Evolutionary conservation across 2,329 filamentous ascomycete species (phyloP), one percentile per base, ranked within the genome.

Genomic region (Corynespora cassiicola): DNA sequence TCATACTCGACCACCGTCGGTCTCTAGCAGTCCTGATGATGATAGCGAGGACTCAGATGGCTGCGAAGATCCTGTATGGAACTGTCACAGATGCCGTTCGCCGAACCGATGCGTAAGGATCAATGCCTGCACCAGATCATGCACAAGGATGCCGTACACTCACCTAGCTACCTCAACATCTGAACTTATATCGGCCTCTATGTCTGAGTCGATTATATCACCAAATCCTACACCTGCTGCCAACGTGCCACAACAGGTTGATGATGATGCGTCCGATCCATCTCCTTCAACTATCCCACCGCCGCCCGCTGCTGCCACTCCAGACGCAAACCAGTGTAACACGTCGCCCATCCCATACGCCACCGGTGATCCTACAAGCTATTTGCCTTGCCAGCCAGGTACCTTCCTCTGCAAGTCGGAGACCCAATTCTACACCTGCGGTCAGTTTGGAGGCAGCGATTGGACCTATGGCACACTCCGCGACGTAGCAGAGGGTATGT

Each of bases 361-460:
- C n/a, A 54, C 56, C 14, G 52, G 50, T 29, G 52, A 68, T 34
- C 47, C 58, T 12, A 36, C 23, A 12, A 36, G 40, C 32, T 68
- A 64, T 39, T 56, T 67, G 2, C 66, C 67, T 21, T 73, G 69
- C 47, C 55, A 60, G 2, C 68, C 67, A 1, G 67, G 65, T 14
- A 61, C 64, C n/a, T 69, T 68, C 56, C 59, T 72, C 44, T 72
- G 70, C 64, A 61, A 59, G 18, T 62, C 55, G 3, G 18, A 36
- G 12, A 61, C 45, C 2, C 50, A 57, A 14, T 72, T 63, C 53
- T 56, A 62, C 26, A 72, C 66, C 7, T 72, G 69, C 54, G 54
- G 60, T 42, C 47, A 54, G 17, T 47, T 41, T 17, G 36, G 36
- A 16, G 31, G 26, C 5, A 31, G 14, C 8, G 36, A 23, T 5